These are phyloP conservation scores for Ganoderma resinaceum DNA, from an alignment of 1,284 basidiomycete species.

Conservation along the genomic window DNA sequence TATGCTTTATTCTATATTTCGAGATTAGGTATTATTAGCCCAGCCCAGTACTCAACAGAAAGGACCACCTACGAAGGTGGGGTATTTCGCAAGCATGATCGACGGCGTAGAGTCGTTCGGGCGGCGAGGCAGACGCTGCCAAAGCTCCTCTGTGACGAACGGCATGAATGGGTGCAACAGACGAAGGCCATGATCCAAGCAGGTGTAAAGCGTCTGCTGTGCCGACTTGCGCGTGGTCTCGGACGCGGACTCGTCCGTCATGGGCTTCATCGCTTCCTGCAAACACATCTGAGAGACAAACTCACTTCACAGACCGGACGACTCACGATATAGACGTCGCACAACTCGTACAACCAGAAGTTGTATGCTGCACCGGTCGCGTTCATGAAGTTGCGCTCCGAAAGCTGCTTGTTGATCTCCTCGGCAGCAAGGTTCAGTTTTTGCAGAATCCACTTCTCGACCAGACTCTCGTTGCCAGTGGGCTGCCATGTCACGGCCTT, in stretches of 20 bases:
- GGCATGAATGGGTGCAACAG: slow-evolving; percentile 99
- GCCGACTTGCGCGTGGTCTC: slow-evolving; percentile 76
- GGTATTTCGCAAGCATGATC: slow-evolving; percentile 91
- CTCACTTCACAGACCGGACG: not conserved
- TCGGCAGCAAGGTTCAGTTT: slow-evolving; percentile 87
- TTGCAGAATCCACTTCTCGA: slow-evolving; percentile 96
- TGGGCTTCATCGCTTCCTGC: slow-evolving; percentile 97
- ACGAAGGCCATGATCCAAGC: slow-evolving; percentile 89
- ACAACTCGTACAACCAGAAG: slow-evolving; percentile 99
- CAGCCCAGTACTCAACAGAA: not conserved
- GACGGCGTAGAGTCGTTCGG: slow-evolving; percentile 84
- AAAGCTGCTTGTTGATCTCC: slow-evolving; percentile 80
- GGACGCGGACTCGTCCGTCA: slow-evolving; percentile 84
- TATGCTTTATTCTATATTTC: slow-evolving; percentile 63
- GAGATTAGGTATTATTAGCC: not conserved
- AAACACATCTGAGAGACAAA: not conserved
- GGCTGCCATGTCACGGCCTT: slow-evolving; percentile 54
- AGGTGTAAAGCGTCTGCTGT: slow-evolving; percentile 96
- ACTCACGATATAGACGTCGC: slow-evolving; percentile 94
- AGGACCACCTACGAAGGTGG: slow-evolving; percentile 67
- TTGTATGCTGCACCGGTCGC: slow-evolving; percentile 89
- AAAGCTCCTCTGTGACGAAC: slow-evolving; percentile 97
- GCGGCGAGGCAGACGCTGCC: slow-evolving; percentile 93
- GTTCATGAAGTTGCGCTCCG: slow-evolving; percentile 91
- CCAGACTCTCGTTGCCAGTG: slow-evolving; percentile 89